Conservation (phyloP, 352 stramenopile genomes). For the Blastocystis hominis region DNA sequence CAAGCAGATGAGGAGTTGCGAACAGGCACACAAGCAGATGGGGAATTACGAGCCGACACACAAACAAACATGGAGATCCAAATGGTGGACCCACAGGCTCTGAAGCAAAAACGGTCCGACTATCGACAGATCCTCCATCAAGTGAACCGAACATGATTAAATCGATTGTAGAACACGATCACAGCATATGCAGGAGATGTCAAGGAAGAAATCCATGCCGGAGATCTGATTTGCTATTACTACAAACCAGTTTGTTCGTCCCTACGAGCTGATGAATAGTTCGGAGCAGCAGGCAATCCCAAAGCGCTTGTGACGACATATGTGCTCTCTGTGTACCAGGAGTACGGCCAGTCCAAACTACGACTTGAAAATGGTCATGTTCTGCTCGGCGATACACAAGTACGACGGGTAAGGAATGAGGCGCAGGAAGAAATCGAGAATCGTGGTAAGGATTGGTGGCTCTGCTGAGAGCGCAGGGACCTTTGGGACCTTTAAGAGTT, state of each 20-base stretch:
- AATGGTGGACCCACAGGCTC: not conserved
- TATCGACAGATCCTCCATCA: not conserved
- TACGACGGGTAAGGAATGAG: not conserved
- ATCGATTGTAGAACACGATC: not conserved
- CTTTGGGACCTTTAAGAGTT: not conserved
- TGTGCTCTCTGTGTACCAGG: not conserved
- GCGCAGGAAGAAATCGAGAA: not conserved
- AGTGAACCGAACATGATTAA: not conserved
- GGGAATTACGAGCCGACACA: not conserved
- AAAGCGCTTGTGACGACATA: not conserved
- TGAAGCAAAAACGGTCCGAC: not conserved
- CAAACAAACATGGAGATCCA: not conserved
- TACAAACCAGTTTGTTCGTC: slow-evolving; percentile 13
- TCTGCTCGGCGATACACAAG: slow-evolving; percentile 19
- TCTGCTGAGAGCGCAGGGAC: not conserved
- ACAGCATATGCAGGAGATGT: not conserved
- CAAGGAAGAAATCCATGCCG: not conserved
- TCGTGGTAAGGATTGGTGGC: not conserved
- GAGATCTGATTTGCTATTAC: slow-evolving; percentile 45
- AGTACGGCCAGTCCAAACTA: not conserved
- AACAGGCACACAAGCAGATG: too few species aligned
- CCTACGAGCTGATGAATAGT: not conserved
- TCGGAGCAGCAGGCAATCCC: not conserved
- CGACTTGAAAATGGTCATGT: slow-evolving; percentile 5
- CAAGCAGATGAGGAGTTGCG: too few species aligned